phyloP scores from a whole-genome alignment of 202 grass and related monocot genomes.

The Setaria italica region DNA sequence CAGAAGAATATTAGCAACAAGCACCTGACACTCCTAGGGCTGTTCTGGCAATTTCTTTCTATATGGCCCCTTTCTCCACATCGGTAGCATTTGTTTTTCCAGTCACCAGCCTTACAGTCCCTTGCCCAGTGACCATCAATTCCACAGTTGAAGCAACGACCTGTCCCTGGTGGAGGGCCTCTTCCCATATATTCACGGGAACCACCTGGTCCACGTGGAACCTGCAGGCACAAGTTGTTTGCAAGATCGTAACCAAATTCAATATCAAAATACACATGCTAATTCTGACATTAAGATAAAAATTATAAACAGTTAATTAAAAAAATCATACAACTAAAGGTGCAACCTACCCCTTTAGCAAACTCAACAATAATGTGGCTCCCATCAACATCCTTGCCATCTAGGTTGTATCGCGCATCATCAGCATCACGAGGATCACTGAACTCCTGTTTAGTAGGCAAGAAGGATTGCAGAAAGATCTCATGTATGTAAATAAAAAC shows the following conservation, averaged over 20 bases:
- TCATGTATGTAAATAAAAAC: conserved; percentile 39
- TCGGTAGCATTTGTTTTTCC: conserved; percentile 99
- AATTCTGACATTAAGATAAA: neutral
- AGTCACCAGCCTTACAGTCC: conserved; percentile 95
- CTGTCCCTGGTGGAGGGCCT: conserved; percentile 91
- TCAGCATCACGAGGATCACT: conserved; percentile 93
- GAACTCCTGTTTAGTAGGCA: conserved; percentile 69
- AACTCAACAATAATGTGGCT: conserved; percentile 88
- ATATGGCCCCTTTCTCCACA: conserved; percentile 97
- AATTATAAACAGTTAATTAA: neutral
- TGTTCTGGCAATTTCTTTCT: conserved; percentile 99
- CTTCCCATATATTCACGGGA: conserved; percentile 87
- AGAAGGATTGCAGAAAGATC: neutral
- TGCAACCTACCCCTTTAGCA: conserved; percentile 76
- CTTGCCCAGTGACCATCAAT: conserved; percentile 97
- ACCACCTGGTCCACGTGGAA: conserved; percentile 73
- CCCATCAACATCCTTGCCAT: conserved; percentile 94
- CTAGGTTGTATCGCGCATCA: conserved; percentile 82
- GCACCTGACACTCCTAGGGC: conserved; percentile 73
- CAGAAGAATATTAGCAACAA: neutral
- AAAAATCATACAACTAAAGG: conserved; percentile 7
- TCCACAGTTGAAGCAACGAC: conserved; percentile 96
- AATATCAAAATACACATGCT: neutral
- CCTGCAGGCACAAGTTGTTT: conserved; percentile 30
- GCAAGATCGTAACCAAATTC: conserved; percentile 14